These are phyloP conservation scores for Verticillium dahliae DNA, from an alignment of 2,329 filamentous ascomycete species.

Conservation along the genomic window DNA sequence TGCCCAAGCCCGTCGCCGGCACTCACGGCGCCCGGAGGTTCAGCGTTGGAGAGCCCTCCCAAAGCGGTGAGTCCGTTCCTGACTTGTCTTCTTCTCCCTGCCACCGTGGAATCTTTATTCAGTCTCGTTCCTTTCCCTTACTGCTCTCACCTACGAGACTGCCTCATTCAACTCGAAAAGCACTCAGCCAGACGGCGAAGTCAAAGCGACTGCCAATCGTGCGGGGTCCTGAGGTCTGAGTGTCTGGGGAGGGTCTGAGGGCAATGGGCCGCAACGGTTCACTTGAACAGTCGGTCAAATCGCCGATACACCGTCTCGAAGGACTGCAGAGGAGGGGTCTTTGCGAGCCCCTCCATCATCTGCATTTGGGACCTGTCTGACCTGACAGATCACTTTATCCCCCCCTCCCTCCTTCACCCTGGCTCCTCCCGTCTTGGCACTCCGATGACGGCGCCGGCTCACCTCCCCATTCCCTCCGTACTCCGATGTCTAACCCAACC, in stretches of 20 bases:
- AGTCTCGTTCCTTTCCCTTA: not conserved
- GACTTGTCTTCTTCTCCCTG: not conserved
- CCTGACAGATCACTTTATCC: not conserved
- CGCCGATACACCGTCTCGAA: not conserved
- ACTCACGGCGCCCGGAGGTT: constrained; percentile 38
- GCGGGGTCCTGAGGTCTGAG: too few relatives aligned
- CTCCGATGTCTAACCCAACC: constrained; percentile 17
- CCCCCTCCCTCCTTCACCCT: not conserved
- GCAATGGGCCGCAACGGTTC: too few relatives aligned
- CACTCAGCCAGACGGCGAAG: too few relatives aligned
- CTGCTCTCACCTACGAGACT: not conserved
- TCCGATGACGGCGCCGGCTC: constrained; percentile 42
- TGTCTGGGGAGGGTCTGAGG: too few relatives aligned
- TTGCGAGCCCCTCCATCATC: not conserved
- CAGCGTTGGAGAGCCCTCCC: constrained; percentile 50
- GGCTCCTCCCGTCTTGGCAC: constrained; percentile 25
- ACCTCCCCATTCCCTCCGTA: constrained; percentile 49
- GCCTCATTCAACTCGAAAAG: too few relatives aligned
- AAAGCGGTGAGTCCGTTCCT: constrained; percentile 42
- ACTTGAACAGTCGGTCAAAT: too few relatives aligned
- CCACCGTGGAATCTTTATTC: too few relatives aligned
- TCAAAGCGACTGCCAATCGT: too few relatives aligned
- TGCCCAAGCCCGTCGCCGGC: constrained; percentile 39
- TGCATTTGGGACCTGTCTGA: not conserved
- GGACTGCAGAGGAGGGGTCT: not conserved